Conservation (phyloP, 441 rosid genomes). For the Croton laevigatus region DNA sequence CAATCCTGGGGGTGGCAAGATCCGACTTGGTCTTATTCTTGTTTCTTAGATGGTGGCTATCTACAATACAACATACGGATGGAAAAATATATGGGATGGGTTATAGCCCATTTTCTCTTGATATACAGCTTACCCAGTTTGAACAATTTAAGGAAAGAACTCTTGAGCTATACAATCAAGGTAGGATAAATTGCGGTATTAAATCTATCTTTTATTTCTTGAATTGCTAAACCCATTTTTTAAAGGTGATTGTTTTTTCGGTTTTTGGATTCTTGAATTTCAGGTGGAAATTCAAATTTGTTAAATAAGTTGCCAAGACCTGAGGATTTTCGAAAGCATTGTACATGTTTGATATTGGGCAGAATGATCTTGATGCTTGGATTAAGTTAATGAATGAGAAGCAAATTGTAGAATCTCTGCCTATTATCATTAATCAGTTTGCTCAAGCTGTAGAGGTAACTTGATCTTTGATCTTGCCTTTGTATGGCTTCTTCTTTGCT, state of each 20-base stretch:
- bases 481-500: background rate
- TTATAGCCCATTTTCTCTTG: constrained; percentile 66
- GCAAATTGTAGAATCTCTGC: constrained; percentile 57
- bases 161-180: constrained; percentile 24
- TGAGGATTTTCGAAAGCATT: constrained; percentile 55
- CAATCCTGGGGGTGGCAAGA: constrained; percentile 96
- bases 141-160: constrained; percentile 47
- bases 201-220: background rate
- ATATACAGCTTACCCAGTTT: constrained; percentile 65
- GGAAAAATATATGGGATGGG: constrained; percentile 32
- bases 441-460: constrained; percentile 51
- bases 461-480: background rate
- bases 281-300: constrained; percentile 27
- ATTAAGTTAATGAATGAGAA: constrained; percentile 31
- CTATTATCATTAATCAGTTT: constrained; percentile 43
- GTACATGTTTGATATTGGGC: constrained; percentile 78
- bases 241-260: background rate
- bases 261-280: constrained; percentile 3
- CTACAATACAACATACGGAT: constrained; percentile 36
- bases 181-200: constrained; percentile 4
- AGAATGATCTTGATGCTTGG: constrained; percentile 52
- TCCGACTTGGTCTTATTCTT: too few relatives aligned
- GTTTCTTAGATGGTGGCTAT: too few relatives aligned
- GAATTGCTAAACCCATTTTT: background rate
- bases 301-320: constrained; percentile 47